Base-by-base conservation (phyloP, 805 yeast species). In the Saccharomycopsis sp. region DNA sequence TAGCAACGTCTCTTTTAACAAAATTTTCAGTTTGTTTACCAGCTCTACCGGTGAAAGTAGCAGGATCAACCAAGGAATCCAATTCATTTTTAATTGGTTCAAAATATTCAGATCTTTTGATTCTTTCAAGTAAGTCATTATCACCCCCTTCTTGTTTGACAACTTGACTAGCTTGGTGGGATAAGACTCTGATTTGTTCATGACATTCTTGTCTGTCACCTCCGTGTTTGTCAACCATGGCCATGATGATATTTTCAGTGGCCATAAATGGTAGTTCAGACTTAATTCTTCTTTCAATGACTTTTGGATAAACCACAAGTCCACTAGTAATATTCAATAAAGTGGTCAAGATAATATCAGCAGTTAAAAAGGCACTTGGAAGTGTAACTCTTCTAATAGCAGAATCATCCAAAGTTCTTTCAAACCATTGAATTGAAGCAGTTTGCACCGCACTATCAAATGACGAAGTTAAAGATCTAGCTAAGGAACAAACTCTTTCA, bases 251-350 rank as follows among this genome's bases (percentile, higher is more conserved):
- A 66, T 92, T 92, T 68, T 92, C 98, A 44, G 98, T 92, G 51
- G 98, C 98, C 98, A 92, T 92, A 73, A 92, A 92, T 52, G 98
- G 98, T 57, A 92, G 72, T 66, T 92, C 98, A 39, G 95, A 73
- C 60, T 58, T 76, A 64, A 92, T 92, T 67, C 97, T 82, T 69
- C 96, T 80, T 69, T 83, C 96, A 56, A 92, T 92, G 54, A 92
- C 98, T 74, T 92, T 89, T 52, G 98, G 98, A 67, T 92, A 92
- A 35, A 92, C 98, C 40, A 92, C 98, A 49, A 92, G 71, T 17
- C 98, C 98, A 30, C 94, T 80, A 27, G 95, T 80, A 57, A 92
- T 88, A 69, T 92, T 92, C 54, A 79, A 70, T 63, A 92, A 66
- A 37, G 98, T 92, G 21, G 94, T 75, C 52, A 89, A 69, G 51